phyloP scores from a whole-genome alignment of 1,284 basidiomycete species.

The Anthracocystis walkeri region DNA sequence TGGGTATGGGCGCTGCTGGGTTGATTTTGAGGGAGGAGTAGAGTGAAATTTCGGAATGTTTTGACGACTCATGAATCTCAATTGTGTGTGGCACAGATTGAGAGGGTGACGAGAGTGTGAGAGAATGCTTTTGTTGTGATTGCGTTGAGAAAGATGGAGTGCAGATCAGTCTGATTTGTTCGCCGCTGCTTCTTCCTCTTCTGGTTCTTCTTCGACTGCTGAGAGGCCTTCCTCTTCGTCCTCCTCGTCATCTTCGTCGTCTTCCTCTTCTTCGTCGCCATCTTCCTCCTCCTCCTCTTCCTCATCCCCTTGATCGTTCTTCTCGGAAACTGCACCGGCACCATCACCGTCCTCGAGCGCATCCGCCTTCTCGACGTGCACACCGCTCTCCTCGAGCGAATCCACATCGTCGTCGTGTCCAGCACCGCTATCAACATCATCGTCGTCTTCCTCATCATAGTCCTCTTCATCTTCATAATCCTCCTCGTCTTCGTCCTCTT shows the following conservation, averaged over 20 bases:
- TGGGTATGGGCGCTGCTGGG: slow-evolving; percentile 85
- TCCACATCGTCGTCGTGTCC: slow-evolving; percentile 44
- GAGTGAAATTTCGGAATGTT: not conserved
- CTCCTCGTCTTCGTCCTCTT: slow-evolving; percentile 33
- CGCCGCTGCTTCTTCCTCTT: slow-evolving; percentile 21
- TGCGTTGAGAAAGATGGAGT: not conserved
- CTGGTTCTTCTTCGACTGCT: slow-evolving; percentile 49
- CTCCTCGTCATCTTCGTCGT: slow-evolving; percentile 54
- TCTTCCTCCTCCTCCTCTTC: slow-evolving; percentile 76
- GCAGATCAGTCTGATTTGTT: slow-evolving; percentile 3
- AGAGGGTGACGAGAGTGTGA: not conserved
- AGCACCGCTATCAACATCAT: slow-evolving; percentile 45
- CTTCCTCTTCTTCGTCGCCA: slow-evolving; percentile 19
- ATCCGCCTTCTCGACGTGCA: slow-evolving; percentile 25
- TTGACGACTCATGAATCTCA: not conserved
- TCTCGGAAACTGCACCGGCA: not conserved
- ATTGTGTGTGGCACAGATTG: not conserved
- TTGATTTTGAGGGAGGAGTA: slow-evolving; percentile 76
- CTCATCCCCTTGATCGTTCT: slow-evolving; percentile 68
- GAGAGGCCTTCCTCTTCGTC: slow-evolving; percentile 49
- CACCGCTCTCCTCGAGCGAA: slow-evolving; percentile 29
- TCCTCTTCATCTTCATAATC: slow-evolving; percentile 58
- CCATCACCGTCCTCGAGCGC: slow-evolving; percentile 51
- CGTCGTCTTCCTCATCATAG: slow-evolving; percentile 51
- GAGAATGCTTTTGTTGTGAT: not conserved